phyloP scores from a whole-genome alignment of 2,329 filamentous ascomycete species.

The Hymenoscyphus repandus region DNA sequence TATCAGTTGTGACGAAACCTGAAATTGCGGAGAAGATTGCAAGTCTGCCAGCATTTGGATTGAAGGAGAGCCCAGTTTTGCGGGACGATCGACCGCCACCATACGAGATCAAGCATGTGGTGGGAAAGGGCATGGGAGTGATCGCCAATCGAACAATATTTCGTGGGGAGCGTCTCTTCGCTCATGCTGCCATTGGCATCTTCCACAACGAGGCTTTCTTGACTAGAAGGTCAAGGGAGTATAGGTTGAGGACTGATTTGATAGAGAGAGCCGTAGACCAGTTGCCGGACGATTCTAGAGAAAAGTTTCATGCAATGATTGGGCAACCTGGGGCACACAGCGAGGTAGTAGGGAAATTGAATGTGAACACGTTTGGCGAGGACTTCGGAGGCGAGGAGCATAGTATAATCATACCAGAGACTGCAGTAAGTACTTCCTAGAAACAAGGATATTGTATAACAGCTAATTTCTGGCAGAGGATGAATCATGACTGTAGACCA shows the following conservation, averaged over 20 bases:
- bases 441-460: not conserved
- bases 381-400: conserved; percentile 11
- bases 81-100: conserved; percentile 3
- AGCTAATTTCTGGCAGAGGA: conserved; percentile 12
- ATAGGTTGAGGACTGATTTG: conserved; percentile 5
- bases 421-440: conserved; percentile 1
- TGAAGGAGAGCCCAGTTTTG: not conserved
- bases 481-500: conserved; percentile 38
- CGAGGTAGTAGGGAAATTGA: conserved; percentile 16
- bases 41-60: conserved; percentile 8
- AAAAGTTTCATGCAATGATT: conserved; percentile 11
- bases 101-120: conserved; percentile 9
- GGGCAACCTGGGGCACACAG: conserved; percentile 8
- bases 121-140: conserved; percentile 17
- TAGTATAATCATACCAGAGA: conserved; percentile 7
- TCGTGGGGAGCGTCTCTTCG: conserved; percentile 14
- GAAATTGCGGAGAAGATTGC: conserved; percentile 11
- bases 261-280: conserved; percentile 12
- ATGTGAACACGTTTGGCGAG: conserved; percentile 20
- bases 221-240: not conserved
- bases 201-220: conserved; percentile 16
- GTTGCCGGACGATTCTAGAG: conserved; percentile 9
- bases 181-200: conserved; percentile 15
- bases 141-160: conserved; percentile 18
- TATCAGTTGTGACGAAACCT: conserved; percentile 16